Percentiles rank a stretch among this genome's conserved stretches.
These are phyloP conservation scores for Clonostachys sp. DNA, from an alignment of 2,329 filamentous ascomycete genomes.

Conservation along the genomic window DNA sequence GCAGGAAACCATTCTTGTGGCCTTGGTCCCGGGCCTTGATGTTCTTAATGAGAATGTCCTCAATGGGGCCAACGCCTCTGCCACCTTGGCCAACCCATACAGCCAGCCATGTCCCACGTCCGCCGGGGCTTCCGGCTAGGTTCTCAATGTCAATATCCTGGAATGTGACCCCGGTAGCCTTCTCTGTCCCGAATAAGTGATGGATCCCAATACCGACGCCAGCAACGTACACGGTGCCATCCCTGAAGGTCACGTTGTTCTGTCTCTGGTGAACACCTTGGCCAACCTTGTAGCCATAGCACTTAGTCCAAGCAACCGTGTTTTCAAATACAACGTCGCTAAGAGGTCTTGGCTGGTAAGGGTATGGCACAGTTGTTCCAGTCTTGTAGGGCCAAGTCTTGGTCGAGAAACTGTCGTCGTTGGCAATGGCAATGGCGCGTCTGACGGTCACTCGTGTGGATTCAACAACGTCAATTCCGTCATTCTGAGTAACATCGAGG, in stretches of 20 bases:
- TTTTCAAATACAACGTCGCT: slow-evolving; percentile 1
- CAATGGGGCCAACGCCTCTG: not conserved
- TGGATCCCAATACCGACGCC: slow-evolving; percentile 1
- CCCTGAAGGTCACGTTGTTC: not conserved
- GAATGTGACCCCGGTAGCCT: not conserved
- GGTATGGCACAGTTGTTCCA: slow-evolving; percentile 1
- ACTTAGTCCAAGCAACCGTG: not conserved
- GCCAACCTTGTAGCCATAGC: slow-evolving; percentile 1
- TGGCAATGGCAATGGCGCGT: slow-evolving; percentile 2
- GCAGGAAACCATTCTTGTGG: not conserved
- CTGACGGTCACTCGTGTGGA: not conserved
- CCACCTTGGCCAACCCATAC: not conserved
- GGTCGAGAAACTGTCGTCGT: slow-evolving; percentile 1
- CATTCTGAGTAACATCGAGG: slow-evolving; percentile 1
- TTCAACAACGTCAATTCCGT: slow-evolving; percentile 1
- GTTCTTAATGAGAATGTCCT: not conserved
- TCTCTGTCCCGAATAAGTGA: not conserved
- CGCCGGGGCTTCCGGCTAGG: not conserved
- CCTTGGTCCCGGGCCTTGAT: not conserved
- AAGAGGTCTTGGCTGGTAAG: not conserved
- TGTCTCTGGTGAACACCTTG: not conserved
- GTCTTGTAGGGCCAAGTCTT: slow-evolving; percentile 2
- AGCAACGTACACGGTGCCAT: not conserved
- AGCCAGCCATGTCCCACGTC: not conserved
- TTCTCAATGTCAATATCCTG: slow-evolving; percentile 1